phyloP scores from a whole-genome alignment of 2,329 filamentous ascomycete genomes.

The Exserohilum turcica region DNA sequence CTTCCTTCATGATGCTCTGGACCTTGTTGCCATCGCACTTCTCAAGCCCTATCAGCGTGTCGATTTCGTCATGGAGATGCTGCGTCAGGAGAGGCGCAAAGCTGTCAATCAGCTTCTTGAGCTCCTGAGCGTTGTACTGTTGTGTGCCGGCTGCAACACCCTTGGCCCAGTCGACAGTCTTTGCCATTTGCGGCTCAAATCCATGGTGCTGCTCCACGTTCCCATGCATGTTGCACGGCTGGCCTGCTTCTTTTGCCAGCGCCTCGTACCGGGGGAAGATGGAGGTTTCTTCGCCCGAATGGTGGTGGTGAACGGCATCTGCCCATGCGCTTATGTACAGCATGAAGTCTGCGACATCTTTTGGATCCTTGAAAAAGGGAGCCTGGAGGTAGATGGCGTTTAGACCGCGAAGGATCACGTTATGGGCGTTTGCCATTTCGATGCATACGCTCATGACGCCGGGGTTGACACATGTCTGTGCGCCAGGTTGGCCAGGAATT shows the following conservation, averaged over 20 bases:
- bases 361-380: slow-evolving; percentile 21
- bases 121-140: slow-evolving; percentile 14
- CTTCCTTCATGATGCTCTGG: slow-evolving; percentile 9
- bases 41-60: slow-evolving; percentile 22
- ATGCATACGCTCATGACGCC: slow-evolving; percentile 36
- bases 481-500: slow-evolving; percentile 16
- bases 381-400: slow-evolving; percentile 47
- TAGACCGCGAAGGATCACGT: slow-evolving; percentile 44
- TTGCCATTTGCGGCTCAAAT: slow-evolving; percentile 39
- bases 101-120: slow-evolving; percentile 19
- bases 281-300: slow-evolving; percentile 40
- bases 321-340: slow-evolving; percentile 41
- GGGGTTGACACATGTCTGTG: slow-evolving; percentile 34
- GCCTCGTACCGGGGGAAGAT: slow-evolving; percentile 47
- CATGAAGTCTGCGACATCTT: slow-evolving; percentile 34
- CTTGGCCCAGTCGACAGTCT: slow-evolving; percentile 30
- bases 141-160: not conserved
- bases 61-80: slow-evolving; percentile 31
- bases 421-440: slow-evolving; percentile 46
- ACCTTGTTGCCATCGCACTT: slow-evolving; percentile 17
- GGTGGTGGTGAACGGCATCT: slow-evolving; percentile 47
- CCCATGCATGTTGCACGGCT: slow-evolving; percentile 33
- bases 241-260: slow-evolving; percentile 31
- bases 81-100: slow-evolving; percentile 21
- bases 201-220: slow-evolving; percentile 44